These are phyloP conservation scores for Noccaea caerulescens DNA, from an alignment of 345 rosid species.

Conservation along the genomic window DNA sequence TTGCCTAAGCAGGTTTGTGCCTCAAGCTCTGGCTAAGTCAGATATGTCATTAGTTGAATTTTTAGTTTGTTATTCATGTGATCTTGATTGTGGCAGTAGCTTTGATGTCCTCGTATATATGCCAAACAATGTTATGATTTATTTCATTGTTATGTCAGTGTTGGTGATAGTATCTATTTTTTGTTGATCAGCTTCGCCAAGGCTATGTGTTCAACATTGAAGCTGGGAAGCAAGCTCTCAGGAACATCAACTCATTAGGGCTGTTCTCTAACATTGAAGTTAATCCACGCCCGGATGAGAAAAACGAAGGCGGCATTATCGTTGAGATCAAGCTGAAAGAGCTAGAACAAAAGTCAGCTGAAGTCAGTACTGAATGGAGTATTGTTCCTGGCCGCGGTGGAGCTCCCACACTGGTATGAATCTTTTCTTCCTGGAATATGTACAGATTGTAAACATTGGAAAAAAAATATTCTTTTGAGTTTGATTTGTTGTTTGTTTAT, in stretches of 20 bases:
- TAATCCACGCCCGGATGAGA: slow-evolving; percentile 94
- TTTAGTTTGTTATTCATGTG: slow-evolving; percentile 15
- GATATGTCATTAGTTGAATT: background rate
- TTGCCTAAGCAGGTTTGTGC: slow-evolving; percentile 75
- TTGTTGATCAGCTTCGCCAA: slow-evolving; percentile 66
- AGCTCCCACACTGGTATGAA: slow-evolving; percentile 79
- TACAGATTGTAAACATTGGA: background rate
- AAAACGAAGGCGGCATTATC: slow-evolving; percentile 93
- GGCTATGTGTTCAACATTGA: slow-evolving; percentile 91
- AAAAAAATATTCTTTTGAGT: background rate
- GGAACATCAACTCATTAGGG: slow-evolving; percentile 80
- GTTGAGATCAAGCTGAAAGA: slow-evolving; percentile 98
- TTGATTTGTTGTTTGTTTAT: slow-evolving; percentile 14
- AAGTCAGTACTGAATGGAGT: slow-evolving; percentile 98
- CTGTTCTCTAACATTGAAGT: slow-evolving; percentile 95
- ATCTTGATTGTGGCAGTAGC: slow-evolving; percentile 2
- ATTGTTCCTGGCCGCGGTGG: slow-evolving; percentile 99
- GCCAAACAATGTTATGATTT: background rate
- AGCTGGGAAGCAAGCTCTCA: slow-evolving; percentile 91
- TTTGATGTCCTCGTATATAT: slow-evolving; percentile 8
- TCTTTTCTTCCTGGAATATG: background rate
- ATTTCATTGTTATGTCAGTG: slow-evolving; percentile 14
- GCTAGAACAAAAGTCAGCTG: slow-evolving; percentile 96
- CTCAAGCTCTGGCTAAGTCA: background rate
- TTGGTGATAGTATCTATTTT: slow-evolving; percentile 37